Conservation (phyloP, 257 asterid genomes). For the Plantago ovata region DNA sequence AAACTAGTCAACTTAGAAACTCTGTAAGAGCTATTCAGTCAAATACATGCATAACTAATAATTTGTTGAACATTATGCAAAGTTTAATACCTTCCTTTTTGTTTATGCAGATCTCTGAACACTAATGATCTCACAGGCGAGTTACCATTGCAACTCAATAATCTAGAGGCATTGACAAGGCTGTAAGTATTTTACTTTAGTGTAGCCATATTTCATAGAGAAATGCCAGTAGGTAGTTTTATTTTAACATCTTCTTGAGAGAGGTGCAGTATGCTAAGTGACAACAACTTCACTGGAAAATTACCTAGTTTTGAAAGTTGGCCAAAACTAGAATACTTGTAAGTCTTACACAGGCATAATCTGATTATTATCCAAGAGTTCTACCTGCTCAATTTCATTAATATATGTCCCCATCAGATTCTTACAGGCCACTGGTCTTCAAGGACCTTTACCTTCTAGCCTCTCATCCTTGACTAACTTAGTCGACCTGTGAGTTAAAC, state of each 20-base stretch:
- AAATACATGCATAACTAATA: not conserved
- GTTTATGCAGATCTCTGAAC: not conserved
- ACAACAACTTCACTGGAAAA: slow-evolving; percentile 47
- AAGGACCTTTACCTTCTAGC: slow-evolving; percentile 61
- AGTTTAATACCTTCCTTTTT: not conserved
- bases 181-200: not conserved
- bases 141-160: not conserved
- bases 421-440: slow-evolving; percentile 52
- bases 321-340: slow-evolving; percentile 44
- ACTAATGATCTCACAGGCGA: not conserved
- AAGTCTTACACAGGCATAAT: slow-evolving; percentile 27
- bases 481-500: slow-evolving; percentile 42
- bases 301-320: slow-evolving; percentile 42
- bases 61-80: slow-evolving; percentile 1
- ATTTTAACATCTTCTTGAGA: not conserved
- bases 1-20: slow-evolving; percentile 42
- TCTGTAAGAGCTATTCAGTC: slow-evolving; percentile 30
- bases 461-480: slow-evolving; percentile 39
- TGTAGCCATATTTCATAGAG: not conserved
- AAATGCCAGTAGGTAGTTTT: not conserved
- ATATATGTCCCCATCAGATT: slow-evolving; percentile 36
- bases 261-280: slow-evolving; percentile 47
- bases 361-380: slow-evolving; percentile 2
- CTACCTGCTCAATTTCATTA: not conserved
- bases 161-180: not conserved